Evolutionary conservation across 73 alveolate species (phyloP), one percentile per base, ranked within the genome.

Genomic region (Effrenium voratum): DNA sequence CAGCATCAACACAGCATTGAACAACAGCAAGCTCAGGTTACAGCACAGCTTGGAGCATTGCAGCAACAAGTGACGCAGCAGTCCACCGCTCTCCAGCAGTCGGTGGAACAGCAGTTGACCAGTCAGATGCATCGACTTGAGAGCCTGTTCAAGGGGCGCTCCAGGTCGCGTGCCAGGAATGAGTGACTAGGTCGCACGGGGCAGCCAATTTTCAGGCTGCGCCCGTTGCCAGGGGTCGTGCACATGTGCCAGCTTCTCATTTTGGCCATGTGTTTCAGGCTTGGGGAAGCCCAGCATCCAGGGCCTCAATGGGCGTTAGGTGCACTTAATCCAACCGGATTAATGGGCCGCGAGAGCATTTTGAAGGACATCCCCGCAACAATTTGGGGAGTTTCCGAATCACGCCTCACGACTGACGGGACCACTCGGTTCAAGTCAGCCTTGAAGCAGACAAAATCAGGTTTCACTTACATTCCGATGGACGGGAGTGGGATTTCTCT

Each of bases 231-330:
- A 30, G 1, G 30, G 34, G 2, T 6, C 46, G 38, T 72, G 50
- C 1, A 34, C 8, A n/a, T n/a, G n/a, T n/a, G n/a, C n/a, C n/a
- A n/a, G n/a, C 47, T 72, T 12, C 10, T 32, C 13, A 19, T 12
- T 0, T 72, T 72, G 1, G 82, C 47, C 15, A 5, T 34, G 1
- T 72, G 41, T 2, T 72, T 72, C 47, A 22, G 82, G 0, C 24
- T 72, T 0, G 82, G 82, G 3, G 82, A 72, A 34, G 82, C 82
- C 45, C 16, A 16, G 45, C 24, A 34, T 5, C 82, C 82, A 34
- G 82, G 82, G 38, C 82, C 82, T n/a, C n/a, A n/a, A n/a, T n/a
- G n/a, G 32, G 24, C 34, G 32, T 22, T 72, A n/a, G 82, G 82
- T 1, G 19, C 47, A 5, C 45, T 72, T 45, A 72, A 72, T 34